A percentile compares a stretch with the other conserved stretches of the same genome.
Evolutionary conservation across 768 basidiomycete species (phyloP).

Genomic region (Piloderma croceum): DNA sequence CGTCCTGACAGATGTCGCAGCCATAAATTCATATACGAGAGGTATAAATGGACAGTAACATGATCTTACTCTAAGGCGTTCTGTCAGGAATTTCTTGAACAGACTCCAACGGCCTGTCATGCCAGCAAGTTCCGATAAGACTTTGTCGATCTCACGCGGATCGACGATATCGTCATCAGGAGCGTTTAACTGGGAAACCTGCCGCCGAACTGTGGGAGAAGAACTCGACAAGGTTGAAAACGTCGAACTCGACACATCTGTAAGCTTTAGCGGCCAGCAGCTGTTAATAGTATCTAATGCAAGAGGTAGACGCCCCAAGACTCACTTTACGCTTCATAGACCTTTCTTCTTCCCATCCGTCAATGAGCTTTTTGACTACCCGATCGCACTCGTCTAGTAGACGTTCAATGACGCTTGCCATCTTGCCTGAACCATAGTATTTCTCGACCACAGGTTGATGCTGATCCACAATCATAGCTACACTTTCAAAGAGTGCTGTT

Average conservation of each 20-base stretch:
- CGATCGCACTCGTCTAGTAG: conserved; percentile 84
- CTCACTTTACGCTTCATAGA: conserved; percentile 71
- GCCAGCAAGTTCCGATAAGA: conserved; percentile 80
- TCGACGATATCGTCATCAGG: conserved; percentile 61
- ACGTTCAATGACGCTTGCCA: conserved; percentile 70
- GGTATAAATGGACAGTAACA: too few species aligned
- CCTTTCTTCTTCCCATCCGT: conserved; percentile 91
- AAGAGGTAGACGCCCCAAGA: not conserved
- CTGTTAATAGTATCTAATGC: not conserved
- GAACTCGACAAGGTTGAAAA: conserved; percentile 28
- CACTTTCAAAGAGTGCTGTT: conserved; percentile 89
- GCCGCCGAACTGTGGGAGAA: conserved; percentile 25
- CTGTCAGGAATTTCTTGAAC: conserved; percentile 81
- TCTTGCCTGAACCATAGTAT: conserved; percentile 89
- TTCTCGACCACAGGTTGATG: conserved; percentile 98
- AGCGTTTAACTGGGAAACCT: conserved; percentile 23
- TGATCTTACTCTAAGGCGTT: conserved; percentile 67
- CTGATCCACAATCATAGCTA: conserved; percentile 94
- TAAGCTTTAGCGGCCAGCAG: conserved; percentile 29
- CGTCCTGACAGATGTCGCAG: conserved; percentile 12
- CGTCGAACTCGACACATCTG: conserved; percentile 38
- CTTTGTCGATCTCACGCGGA: conserved; percentile 86
- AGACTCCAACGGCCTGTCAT: conserved; percentile 92
- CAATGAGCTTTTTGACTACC: conserved; percentile 67
- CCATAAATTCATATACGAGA: not conserved